Evolutionary conservation across 2,329 filamentous ascomycete genomes (phyloP).

Genomic region (Xylariaceae sp.): DNA sequence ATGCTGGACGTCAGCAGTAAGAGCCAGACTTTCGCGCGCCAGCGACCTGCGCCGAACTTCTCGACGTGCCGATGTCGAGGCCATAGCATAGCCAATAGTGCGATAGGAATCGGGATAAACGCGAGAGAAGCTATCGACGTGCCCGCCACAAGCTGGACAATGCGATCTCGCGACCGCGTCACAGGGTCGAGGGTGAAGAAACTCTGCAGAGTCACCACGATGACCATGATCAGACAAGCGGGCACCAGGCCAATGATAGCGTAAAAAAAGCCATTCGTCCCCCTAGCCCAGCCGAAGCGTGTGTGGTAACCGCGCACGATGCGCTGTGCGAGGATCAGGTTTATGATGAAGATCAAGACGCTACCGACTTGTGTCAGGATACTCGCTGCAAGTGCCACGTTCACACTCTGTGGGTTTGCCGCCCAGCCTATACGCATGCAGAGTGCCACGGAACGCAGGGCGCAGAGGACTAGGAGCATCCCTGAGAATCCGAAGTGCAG

Average conservation of each 20-base stretch:
- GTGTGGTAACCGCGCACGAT: constrained; percentile 72
- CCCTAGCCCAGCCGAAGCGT: constrained; percentile 61
- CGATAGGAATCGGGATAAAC: constrained; percentile 48
- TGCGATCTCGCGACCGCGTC: constrained; percentile 50
- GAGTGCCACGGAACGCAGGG: constrained; percentile 50
- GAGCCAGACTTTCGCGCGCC: constrained; percentile 63
- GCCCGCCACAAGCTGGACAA: constrained; percentile 59
- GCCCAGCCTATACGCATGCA: constrained; percentile 52
- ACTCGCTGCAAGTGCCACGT: constrained; percentile 54
- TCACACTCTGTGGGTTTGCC: constrained; percentile 34
- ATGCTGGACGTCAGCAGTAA: constrained; percentile 56
- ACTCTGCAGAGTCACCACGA: constrained; percentile 59
- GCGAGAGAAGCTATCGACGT: constrained; percentile 60
- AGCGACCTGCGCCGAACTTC: constrained; percentile 63
- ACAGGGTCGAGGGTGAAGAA: constrained; percentile 61
- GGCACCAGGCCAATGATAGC: constrained; percentile 55
- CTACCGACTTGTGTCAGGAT: constrained; percentile 73
- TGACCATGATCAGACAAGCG: constrained; percentile 60
- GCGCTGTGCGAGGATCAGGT: constrained; percentile 73
- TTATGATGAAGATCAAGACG: constrained; percentile 71
- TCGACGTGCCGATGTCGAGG: constrained; percentile 44
- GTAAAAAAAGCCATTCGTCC: constrained; percentile 50
- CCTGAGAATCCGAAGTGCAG: constrained; percentile 59
- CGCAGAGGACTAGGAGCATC: constrained; percentile 56
- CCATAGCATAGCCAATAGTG: constrained; percentile 47